Conservation (phyloP, 257 asterid species). For the Solanum ossicruentum region DNA sequence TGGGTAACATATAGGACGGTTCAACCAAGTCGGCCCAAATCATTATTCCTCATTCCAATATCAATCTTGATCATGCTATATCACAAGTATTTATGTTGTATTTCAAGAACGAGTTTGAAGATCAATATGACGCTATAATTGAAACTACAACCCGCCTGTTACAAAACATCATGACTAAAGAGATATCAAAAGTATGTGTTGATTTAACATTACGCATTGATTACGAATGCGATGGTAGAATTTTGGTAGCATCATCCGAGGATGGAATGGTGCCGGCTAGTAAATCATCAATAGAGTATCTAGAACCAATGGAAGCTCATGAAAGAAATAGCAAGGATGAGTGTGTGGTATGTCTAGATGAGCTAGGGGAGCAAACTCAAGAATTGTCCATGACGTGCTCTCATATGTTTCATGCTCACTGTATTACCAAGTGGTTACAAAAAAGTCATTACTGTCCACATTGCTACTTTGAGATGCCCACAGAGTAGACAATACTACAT, state of each 20-base stretch:
- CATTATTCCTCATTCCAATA: not conserved
- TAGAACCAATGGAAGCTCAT: too few relatives aligned
- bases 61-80: not conserved
- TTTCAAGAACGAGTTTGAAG: not conserved
- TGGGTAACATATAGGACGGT: too few relatives aligned
- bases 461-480: not conserved
- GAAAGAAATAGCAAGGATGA: too few relatives aligned
- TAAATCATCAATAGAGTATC: too few relatives aligned
- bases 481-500: not conserved
- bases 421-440: not conserved
- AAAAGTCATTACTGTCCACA: slow-evolving; percentile 5
- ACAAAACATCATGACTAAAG: not conserved
- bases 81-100: not conserved
- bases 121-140: too few relatives aligned
- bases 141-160: not conserved
- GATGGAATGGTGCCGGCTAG: too few relatives aligned
- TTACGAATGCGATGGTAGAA: too few relatives aligned
- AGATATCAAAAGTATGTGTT: too few relatives aligned
- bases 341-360: not conserved
- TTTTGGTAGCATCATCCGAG: too few relatives aligned
- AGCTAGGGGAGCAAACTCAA: not conserved
- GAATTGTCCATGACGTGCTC: not conserved
- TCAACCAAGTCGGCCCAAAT: not conserved
- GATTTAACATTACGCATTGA: too few relatives aligned
- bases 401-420: slow-evolving; percentile 2